Base-by-base conservation (phyloP, 495 filamentous ascomycete genomes). In the Lepidopterella palustris region DNA sequence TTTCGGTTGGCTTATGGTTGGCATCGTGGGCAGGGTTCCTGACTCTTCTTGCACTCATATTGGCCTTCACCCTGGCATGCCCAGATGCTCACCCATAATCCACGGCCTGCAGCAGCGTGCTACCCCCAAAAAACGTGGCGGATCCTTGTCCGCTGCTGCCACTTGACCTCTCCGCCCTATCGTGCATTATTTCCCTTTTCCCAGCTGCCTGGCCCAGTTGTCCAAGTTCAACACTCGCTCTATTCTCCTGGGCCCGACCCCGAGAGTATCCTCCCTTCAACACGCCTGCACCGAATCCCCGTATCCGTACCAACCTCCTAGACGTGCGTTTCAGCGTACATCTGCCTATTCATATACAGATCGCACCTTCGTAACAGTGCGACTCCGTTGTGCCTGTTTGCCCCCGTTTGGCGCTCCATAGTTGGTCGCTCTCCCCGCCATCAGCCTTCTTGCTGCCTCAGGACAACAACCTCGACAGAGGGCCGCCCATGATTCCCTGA, bases 171-270 rank as follows among this genome's bases (percentile, higher is more conserved):
- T 42, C 35, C 35, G 35, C 35, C 62, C 63, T 61, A 61, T 65
- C 62, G 57, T 65, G 62, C 62, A 61, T 60, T 65, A 45, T 55
- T 47, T 42, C 55, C 40, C 52, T 2, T 28, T 58, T 35, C 35
- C 61, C 40, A 23, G 29, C 57, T 18, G 32, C 25, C 23, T 40
- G 29, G 42, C 10, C n/a, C n/a, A n/a, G n/a, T n/a, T n/a, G n/a
- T n/a, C n/a, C n/a, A n/a, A n/a, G n/a, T n/a, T n/a, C n/a, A 45
- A 26, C 54, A 26, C 29, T n/a, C 11, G 23, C 40, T 21, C 45
- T 39, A 49, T 21, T n/a, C 47, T 50, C 47, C 21, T 50, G 35
- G 35, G 18, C 35, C 35, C 35, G 35, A 6, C 31, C 31, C 31
- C 6, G 15, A 6, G 6, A 35, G 31, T 15, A 35, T 6, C 31